Conservation (phyloP, 441 rosid species). For the Erodium texanum region DNA sequence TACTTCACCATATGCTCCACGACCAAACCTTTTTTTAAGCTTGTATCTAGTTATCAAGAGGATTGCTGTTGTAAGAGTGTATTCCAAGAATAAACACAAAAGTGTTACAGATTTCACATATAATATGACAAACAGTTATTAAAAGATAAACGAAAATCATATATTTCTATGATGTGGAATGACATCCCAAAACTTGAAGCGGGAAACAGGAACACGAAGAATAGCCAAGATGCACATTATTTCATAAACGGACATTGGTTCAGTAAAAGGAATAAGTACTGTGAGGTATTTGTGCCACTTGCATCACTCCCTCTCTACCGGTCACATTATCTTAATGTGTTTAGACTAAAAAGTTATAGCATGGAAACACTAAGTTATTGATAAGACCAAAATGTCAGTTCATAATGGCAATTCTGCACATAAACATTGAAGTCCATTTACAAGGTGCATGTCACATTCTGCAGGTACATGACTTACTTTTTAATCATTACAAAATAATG, state of each 20-base stretch:
- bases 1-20: conserved; percentile 93
- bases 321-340: background rate
- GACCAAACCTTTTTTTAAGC: conserved; percentile 81
- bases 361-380: background rate
- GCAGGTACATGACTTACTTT: background rate
- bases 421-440: background rate
- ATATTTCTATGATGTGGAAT: too few relatives aligned
- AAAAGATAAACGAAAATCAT: too few relatives aligned
- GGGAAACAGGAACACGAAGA: too few relatives aligned
- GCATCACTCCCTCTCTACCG: background rate
- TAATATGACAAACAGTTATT: too few relatives aligned
- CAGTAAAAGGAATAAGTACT: too few relatives aligned
- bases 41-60: conserved; percentile 49
- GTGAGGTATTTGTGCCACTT: too few relatives aligned
- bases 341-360: background rate
- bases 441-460: background rate
- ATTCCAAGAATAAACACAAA: conserved; percentile 4
- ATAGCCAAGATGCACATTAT: too few relatives aligned
- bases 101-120: background rate
- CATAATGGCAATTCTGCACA: conserved; percentile 3
- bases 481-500: background rate
- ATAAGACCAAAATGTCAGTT: conserved; percentile 1
- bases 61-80: conserved; percentile 16
- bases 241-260: too few relatives aligned
- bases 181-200: too few relatives aligned